phyloP scores from a whole-genome alignment of 352 stramenopile genomes.

The Phytophthora cactorum region DNA sequence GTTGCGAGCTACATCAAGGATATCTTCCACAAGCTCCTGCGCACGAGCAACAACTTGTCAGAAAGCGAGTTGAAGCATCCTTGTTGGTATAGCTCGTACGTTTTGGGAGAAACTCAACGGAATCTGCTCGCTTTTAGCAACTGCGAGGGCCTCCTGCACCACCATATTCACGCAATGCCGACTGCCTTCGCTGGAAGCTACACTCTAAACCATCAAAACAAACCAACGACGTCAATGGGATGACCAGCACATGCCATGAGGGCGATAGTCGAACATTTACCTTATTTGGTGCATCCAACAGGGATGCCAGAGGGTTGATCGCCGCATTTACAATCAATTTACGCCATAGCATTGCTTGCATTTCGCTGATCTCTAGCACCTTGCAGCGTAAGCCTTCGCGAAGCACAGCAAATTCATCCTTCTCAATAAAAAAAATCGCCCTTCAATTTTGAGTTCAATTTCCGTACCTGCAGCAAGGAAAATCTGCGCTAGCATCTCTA shows the following conservation, averaged over 20 bases:
- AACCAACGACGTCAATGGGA: neutral
- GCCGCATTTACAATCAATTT: conserved; percentile 85
- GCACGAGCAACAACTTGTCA: conserved; percentile 6
- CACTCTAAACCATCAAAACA: conserved; percentile 33
- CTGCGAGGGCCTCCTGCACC: conserved; percentile 59
- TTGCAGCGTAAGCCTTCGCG: conserved; percentile 52
- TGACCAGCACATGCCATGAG: neutral
- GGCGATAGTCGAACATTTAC: conserved; percentile 24
- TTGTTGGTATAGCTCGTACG: neutral
- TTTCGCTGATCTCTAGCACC: conserved; percentile 43
- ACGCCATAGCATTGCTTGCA: conserved; percentile 74
- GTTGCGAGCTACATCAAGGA: conserved; percentile 57
- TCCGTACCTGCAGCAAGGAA: conserved; percentile 50
- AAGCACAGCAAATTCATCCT: neutral
- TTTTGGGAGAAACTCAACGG: conserved; percentile 43
- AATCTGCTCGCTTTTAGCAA: conserved; percentile 57
- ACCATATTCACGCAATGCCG: conserved; percentile 52
- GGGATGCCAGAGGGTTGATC: conserved; percentile 76
- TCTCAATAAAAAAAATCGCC: neutral
- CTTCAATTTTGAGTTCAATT: neutral
- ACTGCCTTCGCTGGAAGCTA: conserved; percentile 54
- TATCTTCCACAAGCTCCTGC: conserved; percentile 64
- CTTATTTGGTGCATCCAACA: conserved; percentile 64
- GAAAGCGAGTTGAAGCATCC: neutral
- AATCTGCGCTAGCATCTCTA: conserved; percentile 39